phyloP scores from a whole-genome alignment of 257 asterid species.

The Linderniella brevidens region DNA sequence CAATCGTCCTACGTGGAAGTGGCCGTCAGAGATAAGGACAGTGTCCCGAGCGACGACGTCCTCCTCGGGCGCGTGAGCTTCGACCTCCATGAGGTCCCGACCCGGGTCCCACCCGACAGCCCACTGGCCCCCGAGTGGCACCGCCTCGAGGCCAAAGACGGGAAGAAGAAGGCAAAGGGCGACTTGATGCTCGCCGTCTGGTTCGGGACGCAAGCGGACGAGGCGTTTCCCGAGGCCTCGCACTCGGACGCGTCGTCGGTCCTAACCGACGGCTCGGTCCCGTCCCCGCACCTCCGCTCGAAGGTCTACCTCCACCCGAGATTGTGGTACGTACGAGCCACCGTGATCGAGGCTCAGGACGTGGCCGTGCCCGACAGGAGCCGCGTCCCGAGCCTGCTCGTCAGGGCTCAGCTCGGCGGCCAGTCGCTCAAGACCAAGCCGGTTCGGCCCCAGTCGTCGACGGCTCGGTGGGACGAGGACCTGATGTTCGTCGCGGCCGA shows the following conservation, averaged over 20 bases:
- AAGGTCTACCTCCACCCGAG: slow-evolving; percentile 83
- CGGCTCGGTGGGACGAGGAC: slow-evolving; percentile 78
- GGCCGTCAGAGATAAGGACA: slow-evolving; percentile 55
- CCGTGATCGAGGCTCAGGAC: slow-evolving; percentile 83
- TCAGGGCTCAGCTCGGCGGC: slow-evolving; percentile 63
- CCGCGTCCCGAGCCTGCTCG: slow-evolving; percentile 40
- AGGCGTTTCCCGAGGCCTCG: slow-evolving; percentile 94
- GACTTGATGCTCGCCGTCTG: slow-evolving; percentile 89
- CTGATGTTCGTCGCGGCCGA: slow-evolving; percentile 87
- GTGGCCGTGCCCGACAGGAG: slow-evolving; percentile 38
- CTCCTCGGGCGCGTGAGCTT: slow-evolving; percentile 47
- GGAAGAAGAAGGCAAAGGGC: slow-evolving; percentile 50
- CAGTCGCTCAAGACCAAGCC: slow-evolving; percentile 53
- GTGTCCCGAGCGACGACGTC: slow-evolving; percentile 65
- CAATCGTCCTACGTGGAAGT: slow-evolving; percentile 67
- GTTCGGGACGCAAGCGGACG: slow-evolving; percentile 96
- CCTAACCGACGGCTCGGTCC: slow-evolving; percentile 24
- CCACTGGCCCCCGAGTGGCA: slow-evolving; percentile 97
- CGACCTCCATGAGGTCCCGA: slow-evolving; percentile 66
- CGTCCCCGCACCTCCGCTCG: slow-evolving; percentile 49
- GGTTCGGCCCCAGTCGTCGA: slow-evolving; percentile 29
- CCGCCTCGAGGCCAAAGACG: slow-evolving; percentile 50
- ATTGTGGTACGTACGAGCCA: slow-evolving; percentile 72
- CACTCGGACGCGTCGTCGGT: slow-evolving; percentile 60
- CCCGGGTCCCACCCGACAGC: slow-evolving; percentile 83